These are phyloP conservation scores for Massariosphaeria phaeospora DNA, from an alignment of 495 filamentous ascomycete genomes.

Conservation along the genomic window DNA sequence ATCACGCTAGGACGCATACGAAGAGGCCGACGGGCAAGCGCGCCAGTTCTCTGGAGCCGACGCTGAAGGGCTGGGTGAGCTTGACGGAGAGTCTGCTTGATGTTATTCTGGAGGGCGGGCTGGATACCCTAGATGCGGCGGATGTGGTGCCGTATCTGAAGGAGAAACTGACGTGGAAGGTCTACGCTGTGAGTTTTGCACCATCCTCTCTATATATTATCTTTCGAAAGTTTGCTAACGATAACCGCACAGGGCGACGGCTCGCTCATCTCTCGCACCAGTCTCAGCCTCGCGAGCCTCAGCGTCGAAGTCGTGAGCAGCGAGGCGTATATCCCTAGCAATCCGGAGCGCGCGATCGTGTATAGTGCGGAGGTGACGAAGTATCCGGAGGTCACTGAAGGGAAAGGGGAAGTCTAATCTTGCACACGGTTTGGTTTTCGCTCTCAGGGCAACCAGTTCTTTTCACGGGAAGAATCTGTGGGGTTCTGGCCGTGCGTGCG, in stretches of 20 bases:
- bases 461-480: no score
- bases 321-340: constrained; percentile 7
- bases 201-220: background rate
- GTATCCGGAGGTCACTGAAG: constrained; percentile 7
- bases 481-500: no score
- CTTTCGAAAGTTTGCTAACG: background rate
- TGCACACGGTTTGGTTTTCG: no score
- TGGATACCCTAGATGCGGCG: constrained; percentile 6
- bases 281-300: background rate
- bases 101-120: background rate
- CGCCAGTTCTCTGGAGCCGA: background rate
- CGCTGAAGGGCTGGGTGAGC: constrained; percentile 7
- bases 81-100: constrained; percentile 17
- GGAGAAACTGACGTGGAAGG: constrained; percentile 18
- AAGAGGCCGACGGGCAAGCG: background rate
- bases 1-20: background rate
- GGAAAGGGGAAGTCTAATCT: background rate
- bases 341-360: constrained; percentile 3
- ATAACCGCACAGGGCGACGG: constrained; percentile 6
- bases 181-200: background rate
- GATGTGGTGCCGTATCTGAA: constrained; percentile 23
- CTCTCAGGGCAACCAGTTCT: no score
- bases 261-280: background rate
- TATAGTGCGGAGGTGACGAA: background rate
- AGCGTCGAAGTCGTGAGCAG: constrained; percentile 9